Evolutionary conservation across 164 flowering plant genomes (phyloP), one percentile per base, ranked within the genome.

Genomic region (Umbilicus rupestris): DNA sequence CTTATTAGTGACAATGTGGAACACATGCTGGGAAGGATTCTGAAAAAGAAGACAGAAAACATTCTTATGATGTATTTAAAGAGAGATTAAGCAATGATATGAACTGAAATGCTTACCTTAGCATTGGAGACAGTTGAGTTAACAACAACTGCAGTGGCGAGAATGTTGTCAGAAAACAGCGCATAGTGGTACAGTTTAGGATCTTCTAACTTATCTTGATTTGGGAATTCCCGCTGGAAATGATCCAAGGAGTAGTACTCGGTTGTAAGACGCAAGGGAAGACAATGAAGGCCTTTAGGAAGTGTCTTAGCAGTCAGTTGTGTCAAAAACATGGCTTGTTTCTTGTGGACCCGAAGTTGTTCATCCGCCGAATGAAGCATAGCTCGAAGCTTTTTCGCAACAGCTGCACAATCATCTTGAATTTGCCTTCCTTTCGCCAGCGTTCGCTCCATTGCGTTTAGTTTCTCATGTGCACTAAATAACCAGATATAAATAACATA

Each of bases 211-310:
- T 80, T 92, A 67, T 88, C 89, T 79, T 84, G 82, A 78, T 84
- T 75, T 5, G 91, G 87, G 46, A 92, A 86, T n/a, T 86, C 81
- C 69, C 74, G 89, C 52, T 84, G 82, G 31, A 83, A 77, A 57
- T 81, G 67, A 76, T 75, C 82, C 77, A 92, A 77, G 37, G 77
- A 24, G 72, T 82, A 90, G 76, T 90, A 95, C 64, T 88, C 98
- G 14, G 85, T 77, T 15, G 99, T 83, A 63, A 95, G 91, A 70
- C 94, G 94, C 64, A 95, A 78, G 0, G 99, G 97, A 62, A 95
- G 96, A 69, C 99, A 95, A 47, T 95, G 97, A 63, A 95, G 96
- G 64, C 99, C 98, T 72, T 95, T 95, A 1, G 99, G 97, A 65
- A 90, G 82, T 12, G 98, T 87, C 79, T 92, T 95, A 52, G 96